phyloP scores from a whole-genome alignment of 768 basidiomycete genomes.

The Xerocomellus chrysenteron region DNA sequence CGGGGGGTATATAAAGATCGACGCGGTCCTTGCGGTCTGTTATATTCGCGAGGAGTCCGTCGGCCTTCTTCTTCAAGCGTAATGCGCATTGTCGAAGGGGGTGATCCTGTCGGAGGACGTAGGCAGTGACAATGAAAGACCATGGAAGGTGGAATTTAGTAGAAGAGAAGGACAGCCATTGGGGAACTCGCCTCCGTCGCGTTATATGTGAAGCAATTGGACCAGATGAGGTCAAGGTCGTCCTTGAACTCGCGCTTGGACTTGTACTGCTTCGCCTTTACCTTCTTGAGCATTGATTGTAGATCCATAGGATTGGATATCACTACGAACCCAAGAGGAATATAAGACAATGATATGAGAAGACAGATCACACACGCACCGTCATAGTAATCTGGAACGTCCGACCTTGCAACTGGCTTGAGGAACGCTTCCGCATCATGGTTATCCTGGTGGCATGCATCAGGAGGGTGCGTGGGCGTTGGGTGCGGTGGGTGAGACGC shows the following conservation, averaged over 20 bases:
- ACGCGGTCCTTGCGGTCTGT: constrained; percentile 83
- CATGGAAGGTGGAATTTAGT: neutral
- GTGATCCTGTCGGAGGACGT: constrained; percentile 58
- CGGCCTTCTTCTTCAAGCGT: constrained; percentile 81
- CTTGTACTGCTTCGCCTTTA: constrained; percentile 90
- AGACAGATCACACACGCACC: constrained; percentile 46
- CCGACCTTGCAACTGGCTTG: constrained; percentile 86
- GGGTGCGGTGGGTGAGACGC: constrained; percentile 24
- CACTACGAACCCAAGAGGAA: constrained; percentile 48
- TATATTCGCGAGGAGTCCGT: constrained; percentile 82
- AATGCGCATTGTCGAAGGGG: constrained; percentile 81
- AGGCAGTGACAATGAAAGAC: neutral
- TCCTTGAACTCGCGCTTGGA: constrained; percentile 91
- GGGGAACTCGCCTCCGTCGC: constrained; percentile 74
- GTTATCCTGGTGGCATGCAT: constrained; percentile 56
- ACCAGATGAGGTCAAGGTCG: constrained; percentile 96
- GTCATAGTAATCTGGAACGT: constrained; percentile 93
- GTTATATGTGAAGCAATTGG: constrained; percentile 92
- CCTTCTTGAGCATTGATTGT: constrained; percentile 87
- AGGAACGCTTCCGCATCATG: constrained; percentile 92
- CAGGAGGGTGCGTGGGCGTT: constrained; percentile 28
- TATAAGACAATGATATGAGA: constrained; percentile 3
- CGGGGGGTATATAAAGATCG: constrained; percentile 63
- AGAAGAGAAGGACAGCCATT: neutral
- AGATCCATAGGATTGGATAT: constrained; percentile 96